Evolutionary conservation across 2,329 filamentous ascomycete genomes (phyloP).

Genomic region (Talaromyces sp.): DNA sequence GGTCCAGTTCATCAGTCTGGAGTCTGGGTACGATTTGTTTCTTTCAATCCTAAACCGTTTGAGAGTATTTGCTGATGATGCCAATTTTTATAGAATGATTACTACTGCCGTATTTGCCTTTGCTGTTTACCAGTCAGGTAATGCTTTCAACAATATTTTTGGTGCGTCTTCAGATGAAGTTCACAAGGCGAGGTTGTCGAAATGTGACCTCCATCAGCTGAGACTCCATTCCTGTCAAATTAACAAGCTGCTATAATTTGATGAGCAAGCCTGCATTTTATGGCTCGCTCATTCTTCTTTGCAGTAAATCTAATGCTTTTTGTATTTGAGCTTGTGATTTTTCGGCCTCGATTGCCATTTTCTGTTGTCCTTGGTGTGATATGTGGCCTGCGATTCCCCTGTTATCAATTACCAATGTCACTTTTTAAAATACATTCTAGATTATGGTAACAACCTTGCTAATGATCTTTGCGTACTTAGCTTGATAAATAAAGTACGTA

Average conservation of each 20-base stretch:
- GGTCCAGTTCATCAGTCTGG: background rate
- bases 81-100: background rate
- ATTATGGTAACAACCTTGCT: background rate
- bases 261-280: background rate
- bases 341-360: background rate
- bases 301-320: background rate
- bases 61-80: background rate
- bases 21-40: background rate
- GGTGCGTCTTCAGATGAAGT: background rate
- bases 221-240: background rate
- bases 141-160: background rate
- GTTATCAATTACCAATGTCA: fast-evolving
- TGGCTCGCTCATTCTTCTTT: background rate
- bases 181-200: background rate
- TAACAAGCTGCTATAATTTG: background rate
- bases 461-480: background rate
- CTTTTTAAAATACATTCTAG: background rate
- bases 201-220: background rate
- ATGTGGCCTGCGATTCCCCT: background rate
- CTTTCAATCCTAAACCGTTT: background rate
- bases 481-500: background rate
- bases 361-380: background rate
- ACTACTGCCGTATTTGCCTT: background rate
- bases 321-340: background rate
- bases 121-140: background rate